A percentile compares a stretch with the other conserved stretches of the same genome.
These are phyloP conservation scores for Scytalidium sp. DNA, from an alignment of 2,329 filamentous ascomycete genomes.

Conservation along the genomic window DNA sequence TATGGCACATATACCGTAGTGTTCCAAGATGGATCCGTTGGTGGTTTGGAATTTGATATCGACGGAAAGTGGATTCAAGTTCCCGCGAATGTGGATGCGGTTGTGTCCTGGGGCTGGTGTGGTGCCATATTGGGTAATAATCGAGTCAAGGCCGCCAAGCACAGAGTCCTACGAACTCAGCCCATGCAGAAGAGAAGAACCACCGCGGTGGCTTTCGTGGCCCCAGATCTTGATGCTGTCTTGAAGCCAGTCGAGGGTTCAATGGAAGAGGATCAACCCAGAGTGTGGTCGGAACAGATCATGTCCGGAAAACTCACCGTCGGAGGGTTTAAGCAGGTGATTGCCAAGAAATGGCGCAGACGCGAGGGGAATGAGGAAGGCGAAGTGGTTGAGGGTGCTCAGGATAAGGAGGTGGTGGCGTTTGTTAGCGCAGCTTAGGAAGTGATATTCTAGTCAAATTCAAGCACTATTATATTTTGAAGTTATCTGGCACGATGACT, in stretches of 20 bases:
- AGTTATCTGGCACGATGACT: no score
- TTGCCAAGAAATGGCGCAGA: slow-evolving; percentile 9
- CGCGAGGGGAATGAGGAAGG: slow-evolving; percentile 9
- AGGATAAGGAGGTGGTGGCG: slow-evolving; percentile 7
- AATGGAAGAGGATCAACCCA: neutral
- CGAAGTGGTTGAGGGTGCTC: slow-evolving; percentile 4
- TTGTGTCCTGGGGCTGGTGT: slow-evolving; percentile 12
- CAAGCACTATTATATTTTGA: no score
- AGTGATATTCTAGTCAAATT: neutral
- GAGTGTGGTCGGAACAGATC: slow-evolving; percentile 4
- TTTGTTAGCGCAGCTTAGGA: slow-evolving; percentile 5
- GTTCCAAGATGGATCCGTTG: slow-evolving; percentile 9
- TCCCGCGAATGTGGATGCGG: slow-evolving; percentile 9
- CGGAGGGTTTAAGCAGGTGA: slow-evolving; percentile 7
- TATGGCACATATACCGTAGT: slow-evolving; percentile 9
- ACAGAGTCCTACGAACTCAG: slow-evolving; percentile 9
- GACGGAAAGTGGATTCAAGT: slow-evolving; percentile 11
- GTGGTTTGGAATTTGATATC: slow-evolving; percentile 11
- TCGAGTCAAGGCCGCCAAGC: slow-evolving; percentile 11
- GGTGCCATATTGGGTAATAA: slow-evolving; percentile 10
- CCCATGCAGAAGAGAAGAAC: slow-evolving; percentile 9
- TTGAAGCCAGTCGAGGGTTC: slow-evolving; percentile 6
- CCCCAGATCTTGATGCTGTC: slow-evolving; percentile 8
- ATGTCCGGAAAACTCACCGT: slow-evolving; percentile 5
- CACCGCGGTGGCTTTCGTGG: slow-evolving; percentile 9